Base-by-base conservation (phyloP, 2,329 filamentous ascomycete genomes). In the Fusarium tanahbumbuense region DNA sequence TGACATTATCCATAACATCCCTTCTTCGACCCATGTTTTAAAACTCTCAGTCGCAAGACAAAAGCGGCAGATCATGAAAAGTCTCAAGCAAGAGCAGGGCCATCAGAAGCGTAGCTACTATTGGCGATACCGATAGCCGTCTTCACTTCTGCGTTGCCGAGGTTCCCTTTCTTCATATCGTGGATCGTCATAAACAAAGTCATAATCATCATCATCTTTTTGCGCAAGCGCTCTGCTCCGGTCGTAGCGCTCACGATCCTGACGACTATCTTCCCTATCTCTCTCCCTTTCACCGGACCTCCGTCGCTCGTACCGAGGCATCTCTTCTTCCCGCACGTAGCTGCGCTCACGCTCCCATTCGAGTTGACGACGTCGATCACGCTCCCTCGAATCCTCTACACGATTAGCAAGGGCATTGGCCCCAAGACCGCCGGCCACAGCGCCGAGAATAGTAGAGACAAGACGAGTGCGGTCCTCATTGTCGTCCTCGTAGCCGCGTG, bases 381-480 rank as follows among this genome's bases (percentile, higher is more conserved):
- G 76, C 16, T 78, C 77, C 15, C 77, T 76, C 9, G 78, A 77
- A 53, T 76, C 75, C 71, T 84, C 83, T 13, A 85, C 74, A 47
- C 78, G 78, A 67, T 81, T 83, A 67, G 84, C 82, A 37, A 86
- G 73, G 16, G 83, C 84, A 56, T 86, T 88, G 15, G 86, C 86
- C 7, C 85, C 85, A 12, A 88, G 79, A 6, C 86, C 86, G 5
- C 85, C 86, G 1, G 86, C 85, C 6, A 86, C 84, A 3, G 85
- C 86, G 4, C 86, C 86, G 6, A 88, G 80, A 12, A 88, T 77
- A 12, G 86, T 87, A 6, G 84, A 83, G 18, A 87, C 75, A n/a
- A 77, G 73, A 30, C 76, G 76, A 34, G 75, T 76, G n/a, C 77
- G 78, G 48, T 78, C 76, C 32, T 78, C 72, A 6, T 70, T 61